Conservation (phyloP, 495 filamentous ascomycete genomes). For the Aspergillus asperescens region DNA sequence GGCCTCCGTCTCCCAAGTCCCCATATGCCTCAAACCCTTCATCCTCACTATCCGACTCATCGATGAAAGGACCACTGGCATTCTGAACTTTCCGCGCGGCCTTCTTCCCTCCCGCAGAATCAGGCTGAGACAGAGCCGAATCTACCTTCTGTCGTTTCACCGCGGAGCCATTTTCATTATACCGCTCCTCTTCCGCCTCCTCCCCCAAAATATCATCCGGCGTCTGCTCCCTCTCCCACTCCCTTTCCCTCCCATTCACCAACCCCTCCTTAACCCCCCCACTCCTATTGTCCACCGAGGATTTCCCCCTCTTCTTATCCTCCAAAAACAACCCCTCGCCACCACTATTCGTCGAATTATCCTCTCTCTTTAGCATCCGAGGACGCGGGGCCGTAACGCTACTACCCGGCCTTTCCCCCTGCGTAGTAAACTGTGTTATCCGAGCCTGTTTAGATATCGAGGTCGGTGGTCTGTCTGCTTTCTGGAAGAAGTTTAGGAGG, state of each 20-base stretch:
- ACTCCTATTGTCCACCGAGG: not conserved
- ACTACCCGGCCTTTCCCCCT: constrained; percentile 11
- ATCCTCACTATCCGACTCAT: constrained; percentile 64
- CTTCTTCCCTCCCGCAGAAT: constrained; percentile 17
- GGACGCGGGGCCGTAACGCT: constrained; percentile 18
- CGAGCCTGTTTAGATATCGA: constrained; percentile 34
- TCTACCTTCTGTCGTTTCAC: constrained; percentile 41
- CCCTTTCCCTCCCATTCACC: constrained; percentile 1
- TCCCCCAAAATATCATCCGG: constrained; percentile 38
- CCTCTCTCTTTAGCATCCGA: constrained; percentile 16
- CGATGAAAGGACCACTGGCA: constrained; percentile 53
- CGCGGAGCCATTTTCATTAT: constrained; percentile 26
- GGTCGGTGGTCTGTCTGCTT: constrained; percentile 48
- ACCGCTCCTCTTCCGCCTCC: constrained; percentile 18
- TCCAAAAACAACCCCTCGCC: constrained; percentile 40
- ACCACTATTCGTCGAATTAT: constrained; percentile 11
- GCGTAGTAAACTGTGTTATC: constrained; percentile 39
- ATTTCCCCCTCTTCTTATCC: constrained; percentile 29
- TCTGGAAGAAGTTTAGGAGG: constrained; percentile 80
- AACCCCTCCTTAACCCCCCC: not conserved
- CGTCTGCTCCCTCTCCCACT: constrained; percentile 20
- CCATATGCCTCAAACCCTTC: constrained; percentile 32
- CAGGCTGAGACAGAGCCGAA: constrained; percentile 14
- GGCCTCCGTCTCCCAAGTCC: constrained; percentile 23
- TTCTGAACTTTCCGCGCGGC: constrained; percentile 16